A percentile compares a stretch with the other conserved stretches of the same genome.
phyloP scores from a whole-genome alignment of 768 basidiomycete species.

The Galerina marginata region DNA sequence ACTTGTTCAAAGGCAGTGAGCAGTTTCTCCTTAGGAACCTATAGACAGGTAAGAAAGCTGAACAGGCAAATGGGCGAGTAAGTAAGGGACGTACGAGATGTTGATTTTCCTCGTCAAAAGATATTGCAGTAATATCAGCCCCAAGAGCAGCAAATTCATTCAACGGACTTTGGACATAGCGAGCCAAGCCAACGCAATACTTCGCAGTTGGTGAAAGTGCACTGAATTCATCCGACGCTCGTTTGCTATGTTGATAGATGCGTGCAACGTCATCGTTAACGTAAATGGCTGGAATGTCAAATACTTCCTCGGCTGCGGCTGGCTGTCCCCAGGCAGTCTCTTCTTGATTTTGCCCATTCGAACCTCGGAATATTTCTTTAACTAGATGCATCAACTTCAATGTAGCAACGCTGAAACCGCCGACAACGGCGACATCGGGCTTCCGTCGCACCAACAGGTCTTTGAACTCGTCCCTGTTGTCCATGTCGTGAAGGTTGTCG shows the following conservation, averaged over 20 bases:
- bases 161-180: conserved; percentile 91
- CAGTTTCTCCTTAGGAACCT: conserved; percentile 90
- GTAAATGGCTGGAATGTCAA: conserved; percentile 79
- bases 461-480: conserved; percentile 73
- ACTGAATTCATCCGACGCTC: conserved; percentile 84
- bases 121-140: conserved; percentile 79
- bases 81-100: conserved; percentile 63
- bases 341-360: conserved; percentile 25
- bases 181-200: conserved; percentile 93
- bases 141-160: conserved; percentile 95
- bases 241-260: conserved; percentile 89
- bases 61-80: conserved; percentile 3
- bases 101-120: conserved; percentile 86
- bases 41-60: background rate
- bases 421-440: conserved; percentile 88
- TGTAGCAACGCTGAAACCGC: conserved; percentile 87
- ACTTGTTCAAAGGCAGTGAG: conserved; percentile 81
- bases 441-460: conserved; percentile 81
- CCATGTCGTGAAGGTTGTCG: conserved; percentile 81
- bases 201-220: conserved; percentile 77
- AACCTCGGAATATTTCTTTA: conserved; percentile 53
- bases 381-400: conserved; percentile 68
- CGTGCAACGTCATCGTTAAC: conserved; percentile 91
- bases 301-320: conserved; percentile 44
- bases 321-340: conserved; percentile 33